Evolutionary conservation across 2,329 filamentous ascomycete genomes (phyloP), one percentile per base, ranked within the genome.

Genomic region (Colletotrichum sp.): DNA sequence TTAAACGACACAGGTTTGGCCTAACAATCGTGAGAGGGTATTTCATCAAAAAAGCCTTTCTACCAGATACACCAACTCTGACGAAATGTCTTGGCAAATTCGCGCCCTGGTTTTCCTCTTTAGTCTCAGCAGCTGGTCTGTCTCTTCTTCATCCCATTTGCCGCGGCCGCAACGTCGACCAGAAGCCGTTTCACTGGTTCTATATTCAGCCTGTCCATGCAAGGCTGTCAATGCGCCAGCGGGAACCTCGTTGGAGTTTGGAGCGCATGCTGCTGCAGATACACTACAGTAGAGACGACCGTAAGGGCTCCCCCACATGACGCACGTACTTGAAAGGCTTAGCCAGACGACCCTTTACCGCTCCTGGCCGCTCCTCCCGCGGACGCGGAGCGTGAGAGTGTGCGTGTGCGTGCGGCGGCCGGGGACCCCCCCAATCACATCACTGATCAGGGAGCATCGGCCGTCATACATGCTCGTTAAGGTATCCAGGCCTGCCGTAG

Each of bases 101-200:
- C 26, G 63, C 69, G 24, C 36, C n/a, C 30, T 62, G 4, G 26
- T 34, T 72, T 71, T 30, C 68, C 30, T 39, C 22, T 62, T 12
- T 48, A 24, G 44, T 60, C 67, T 24, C 59, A 63, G 26, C 57
- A n/a, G 18, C 13, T 55, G 28, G 26, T 60, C 24, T 12, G 15
- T 39, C 63, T 32, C 48, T 57, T 72, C 30, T 65, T 66, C 73
- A 22, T 73, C 70, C 48, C 73, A 68, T 68, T 13, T 55, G 30
- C 32, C 26, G 68, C 64, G 63, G 55, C 22, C 30, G 26, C 59
- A 64, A 34, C 52, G 22, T 39, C 57, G 13, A 36, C 52, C 55
- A 30, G 28, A 57, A 44, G 68, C 18, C 72, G 64, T 75, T 68
- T 73, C 69, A 73, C 64, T 60, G 64, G 64, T 68, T 68, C 70